phyloP scores from a whole-genome alignment of 352 stramenopile species.

The Aphanomyces astaci region DNA sequence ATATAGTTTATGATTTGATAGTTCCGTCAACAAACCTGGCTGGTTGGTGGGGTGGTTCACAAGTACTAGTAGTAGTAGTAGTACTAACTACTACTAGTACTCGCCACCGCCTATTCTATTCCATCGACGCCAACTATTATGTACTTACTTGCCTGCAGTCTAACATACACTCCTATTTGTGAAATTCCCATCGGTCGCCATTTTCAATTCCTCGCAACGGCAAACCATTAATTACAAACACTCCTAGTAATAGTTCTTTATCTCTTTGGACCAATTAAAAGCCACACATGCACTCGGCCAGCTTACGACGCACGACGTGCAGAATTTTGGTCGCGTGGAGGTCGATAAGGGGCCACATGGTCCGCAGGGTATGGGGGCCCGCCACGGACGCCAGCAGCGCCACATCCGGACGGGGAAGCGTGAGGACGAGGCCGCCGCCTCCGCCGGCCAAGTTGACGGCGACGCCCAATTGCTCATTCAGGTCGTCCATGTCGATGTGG shows the following conservation, averaged over 20 bases:
- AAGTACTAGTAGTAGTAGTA: too few relatives aligned
- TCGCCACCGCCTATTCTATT: too few relatives aligned
- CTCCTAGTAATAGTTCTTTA: too few relatives aligned
- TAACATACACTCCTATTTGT: too few relatives aligned
- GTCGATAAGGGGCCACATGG: slow-evolving; percentile 51
- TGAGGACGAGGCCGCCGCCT: slow-evolving; percentile 38
- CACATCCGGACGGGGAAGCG: slow-evolving; percentile 13
- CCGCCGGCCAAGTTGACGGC: slow-evolving; percentile 51
- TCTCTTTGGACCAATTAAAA: slow-evolving; percentile 34
- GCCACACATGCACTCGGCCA: slow-evolving; percentile 52
- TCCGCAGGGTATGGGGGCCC: slow-evolving; percentile 34
- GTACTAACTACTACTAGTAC: too few relatives aligned
- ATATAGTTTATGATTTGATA: too few relatives aligned
- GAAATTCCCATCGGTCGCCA: too few relatives aligned
- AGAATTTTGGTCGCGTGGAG: slow-evolving; percentile 38
- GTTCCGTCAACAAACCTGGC: too few relatives aligned
- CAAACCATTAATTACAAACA: too few relatives aligned
- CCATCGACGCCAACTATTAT: too few relatives aligned
- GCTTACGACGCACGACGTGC: slow-evolving; percentile 42
- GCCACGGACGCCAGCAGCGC: slow-evolving; percentile 34
- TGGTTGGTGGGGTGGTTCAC: too few relatives aligned
- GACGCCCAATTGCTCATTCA: slow-evolving; percentile 44
- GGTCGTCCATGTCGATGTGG: slow-evolving; percentile 64
- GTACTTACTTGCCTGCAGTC: too few relatives aligned
- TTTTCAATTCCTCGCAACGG: background rate